Evolutionary conservation across 768 basidiomycete species (phyloP), one percentile per base, ranked within the genome.

Genomic region (Lactarius hengduanensis): DNA sequence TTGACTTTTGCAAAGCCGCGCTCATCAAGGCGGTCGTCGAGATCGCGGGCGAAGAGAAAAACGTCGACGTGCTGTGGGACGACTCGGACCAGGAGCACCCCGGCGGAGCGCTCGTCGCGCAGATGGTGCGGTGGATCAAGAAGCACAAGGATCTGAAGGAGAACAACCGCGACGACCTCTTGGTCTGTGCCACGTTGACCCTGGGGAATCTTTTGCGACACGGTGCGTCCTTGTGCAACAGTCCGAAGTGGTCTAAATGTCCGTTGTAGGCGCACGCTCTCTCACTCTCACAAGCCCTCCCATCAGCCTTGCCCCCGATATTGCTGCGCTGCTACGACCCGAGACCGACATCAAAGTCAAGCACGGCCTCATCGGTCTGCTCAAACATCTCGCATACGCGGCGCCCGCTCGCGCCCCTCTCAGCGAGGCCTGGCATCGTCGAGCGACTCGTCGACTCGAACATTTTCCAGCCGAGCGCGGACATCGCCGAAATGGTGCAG

Each of bases 401-500:
- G 74, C 80, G 34, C 71, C 76, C 2, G 91, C 93, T 66, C 86
- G 88, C 36, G 76, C 77, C 8, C 74, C 83, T 8, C 78, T 98
- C 13, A 82, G 83, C 22, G 77, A 86, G 34, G 85, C 86, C 15
- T n/a, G 83, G 83, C 26, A 79, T 96, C 41, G 79, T 96, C 47
- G 83, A 84, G 50, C 76, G 79, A 22, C 81, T 96, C 26, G 77
- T 83, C 7, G 76, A 77, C 38, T 91, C 88, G 61, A 84, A 84
- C 4, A 81, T 91, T 20, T 96, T 87, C 86, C 83, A 83, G 55
- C 83, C 86, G 66, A 84, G 84, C 67, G 77, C 83, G n/a, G 92
- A 96, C 59, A 87, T 94, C 82, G 88, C 90, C 7, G 90, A 94
- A 62, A 83, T 92, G 28, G 86, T 98, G 1, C 96, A 98, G 76